phyloP scores from a whole-genome alignment of 2,329 filamentous ascomycete genomes.

The Talaromyces albobiverticillius region DNA sequence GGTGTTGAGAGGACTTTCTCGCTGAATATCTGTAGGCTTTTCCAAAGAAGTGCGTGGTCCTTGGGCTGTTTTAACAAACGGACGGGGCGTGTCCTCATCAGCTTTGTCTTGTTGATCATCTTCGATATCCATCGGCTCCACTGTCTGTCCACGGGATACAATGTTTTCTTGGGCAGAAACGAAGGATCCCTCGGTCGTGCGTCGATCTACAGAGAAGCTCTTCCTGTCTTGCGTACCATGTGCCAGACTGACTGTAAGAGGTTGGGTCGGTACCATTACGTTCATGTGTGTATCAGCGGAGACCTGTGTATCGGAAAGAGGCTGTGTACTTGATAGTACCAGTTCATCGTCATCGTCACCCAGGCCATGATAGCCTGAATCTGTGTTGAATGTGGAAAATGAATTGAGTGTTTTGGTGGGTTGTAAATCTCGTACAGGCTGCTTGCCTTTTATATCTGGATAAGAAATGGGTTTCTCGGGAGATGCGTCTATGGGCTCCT shows the following conservation, averaged over 20 bases:
- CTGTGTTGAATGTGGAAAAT: conserved; percentile 40
- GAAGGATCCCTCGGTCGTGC: conserved; percentile 45
- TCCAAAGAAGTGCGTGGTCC: conserved; percentile 13
- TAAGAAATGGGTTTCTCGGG: not conserved
- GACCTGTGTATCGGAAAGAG: conserved; percentile 4
- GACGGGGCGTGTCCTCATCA: conserved; percentile 18
- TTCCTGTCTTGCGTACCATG: conserved; percentile 17
- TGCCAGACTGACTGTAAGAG: conserved; percentile 20
- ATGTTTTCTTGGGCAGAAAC: conserved; percentile 45
- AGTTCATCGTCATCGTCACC: conserved; percentile 39
- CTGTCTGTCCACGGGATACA: conserved; percentile 32
- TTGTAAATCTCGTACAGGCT: conserved; percentile 7
- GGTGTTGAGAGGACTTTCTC: conserved; percentile 9
- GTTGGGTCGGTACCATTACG: not conserved
- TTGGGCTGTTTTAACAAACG: conserved; percentile 12
- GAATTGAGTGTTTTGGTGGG: conserved; percentile 35
- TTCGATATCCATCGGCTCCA: conserved; percentile 36
- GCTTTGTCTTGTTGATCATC: conserved; percentile 21
- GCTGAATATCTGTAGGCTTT: conserved; percentile 19
- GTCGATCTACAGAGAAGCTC: conserved; percentile 29
- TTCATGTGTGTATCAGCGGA: conserved; percentile 22
- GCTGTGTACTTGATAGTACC: conserved; percentile 29
- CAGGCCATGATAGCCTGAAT: conserved; percentile 50
- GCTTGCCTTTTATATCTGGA: conserved; percentile 13
- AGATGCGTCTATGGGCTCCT: not conserved